A percentile compares a stretch with the other conserved stretches of the same genome.
Evolutionary conservation across 1,139 yeast genomes (phyloP).

Genomic region (Arxiozyma heterogenica): DNA sequence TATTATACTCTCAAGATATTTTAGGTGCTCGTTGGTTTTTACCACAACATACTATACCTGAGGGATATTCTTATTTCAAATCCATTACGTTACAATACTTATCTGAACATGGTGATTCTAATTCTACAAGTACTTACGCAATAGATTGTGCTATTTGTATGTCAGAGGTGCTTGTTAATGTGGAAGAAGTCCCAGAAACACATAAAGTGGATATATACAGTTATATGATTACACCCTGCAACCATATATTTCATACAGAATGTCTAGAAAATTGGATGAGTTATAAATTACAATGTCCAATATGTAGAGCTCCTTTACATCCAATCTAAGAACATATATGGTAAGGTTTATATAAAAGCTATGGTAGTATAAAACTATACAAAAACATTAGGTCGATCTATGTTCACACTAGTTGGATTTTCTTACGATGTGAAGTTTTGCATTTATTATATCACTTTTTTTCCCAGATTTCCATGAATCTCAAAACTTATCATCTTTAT

Average conservation of each 20-base stretch:
- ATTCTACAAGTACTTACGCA: constrained; percentile 13
- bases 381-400: not conserved
- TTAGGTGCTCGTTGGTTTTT: constrained; percentile 80
- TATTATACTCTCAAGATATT: constrained; percentile 52
- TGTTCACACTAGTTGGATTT: too few species aligned
- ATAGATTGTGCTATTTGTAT: constrained; percentile 85
- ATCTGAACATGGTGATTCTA: constrained; percentile 25
- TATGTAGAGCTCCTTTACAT: constrained; percentile 78
- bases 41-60: constrained; percentile 63
- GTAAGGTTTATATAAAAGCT: not conserved
- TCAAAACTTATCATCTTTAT: too few species aligned
- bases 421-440: not conserved
- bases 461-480: too few species aligned
- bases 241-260: constrained; percentile 77
- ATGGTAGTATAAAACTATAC: too few species aligned
- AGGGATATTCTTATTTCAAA: constrained; percentile 59
- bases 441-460: too few species aligned
- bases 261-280: constrained; percentile 93
- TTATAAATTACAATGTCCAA: constrained; percentile 87
- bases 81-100: constrained; percentile 20
- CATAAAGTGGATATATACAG: constrained; percentile 27
- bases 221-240: constrained; percentile 90
- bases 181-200: constrained; percentile 26
- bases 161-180: constrained; percentile 48
- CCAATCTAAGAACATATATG: constrained; percentile 39